Evolutionary conservation across 2,329 filamentous ascomycete species (phyloP).

Genomic region (Penicillium paneum): DNA sequence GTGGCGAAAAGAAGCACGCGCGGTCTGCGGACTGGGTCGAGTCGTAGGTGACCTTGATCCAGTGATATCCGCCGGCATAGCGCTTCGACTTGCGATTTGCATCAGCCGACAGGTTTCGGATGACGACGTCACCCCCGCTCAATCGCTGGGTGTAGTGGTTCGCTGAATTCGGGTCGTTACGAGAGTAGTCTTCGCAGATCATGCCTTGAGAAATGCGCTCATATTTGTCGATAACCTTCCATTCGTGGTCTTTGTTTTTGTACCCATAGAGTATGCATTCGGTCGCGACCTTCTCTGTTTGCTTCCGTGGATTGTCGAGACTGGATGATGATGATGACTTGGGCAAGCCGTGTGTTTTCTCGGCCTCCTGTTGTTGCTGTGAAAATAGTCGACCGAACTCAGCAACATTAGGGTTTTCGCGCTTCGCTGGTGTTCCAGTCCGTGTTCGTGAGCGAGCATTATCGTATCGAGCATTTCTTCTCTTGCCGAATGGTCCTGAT

Average conservation of each 20-base stretch:
- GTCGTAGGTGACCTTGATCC: conserved; percentile 86
- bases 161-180: conserved; percentile 70
- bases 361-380: conserved; percentile 45
- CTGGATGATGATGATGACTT: conserved; percentile 43
- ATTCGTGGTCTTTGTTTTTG: conserved; percentile 63
- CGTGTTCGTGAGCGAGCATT: conserved; percentile 52
- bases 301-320: conserved; percentile 39
- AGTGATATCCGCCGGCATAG: conserved; percentile 81
- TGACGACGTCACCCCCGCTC: conserved; percentile 68
- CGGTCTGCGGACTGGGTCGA: conserved; percentile 67
- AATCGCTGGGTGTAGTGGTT: conserved; percentile 69
- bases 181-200: conserved; percentile 90
- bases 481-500: conserved; percentile 60
- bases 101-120: conserved; percentile 65
- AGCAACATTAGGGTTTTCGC: conserved; percentile 53
- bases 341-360: conserved; percentile 36
- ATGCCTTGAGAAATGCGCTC: conserved; percentile 75
- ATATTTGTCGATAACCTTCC: conserved; percentile 84
- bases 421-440: conserved; percentile 57
- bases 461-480: conserved; percentile 46
- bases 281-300: conserved; percentile 56
- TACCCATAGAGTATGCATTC: conserved; percentile 88
- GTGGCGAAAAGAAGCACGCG: conserved; percentile 67
- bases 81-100: conserved; percentile 77
- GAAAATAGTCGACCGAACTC: conserved; percentile 48